phyloP scores from a whole-genome alignment of 2,329 filamentous ascomycete genomes.

The Teratosphaeria destructans region DNA sequence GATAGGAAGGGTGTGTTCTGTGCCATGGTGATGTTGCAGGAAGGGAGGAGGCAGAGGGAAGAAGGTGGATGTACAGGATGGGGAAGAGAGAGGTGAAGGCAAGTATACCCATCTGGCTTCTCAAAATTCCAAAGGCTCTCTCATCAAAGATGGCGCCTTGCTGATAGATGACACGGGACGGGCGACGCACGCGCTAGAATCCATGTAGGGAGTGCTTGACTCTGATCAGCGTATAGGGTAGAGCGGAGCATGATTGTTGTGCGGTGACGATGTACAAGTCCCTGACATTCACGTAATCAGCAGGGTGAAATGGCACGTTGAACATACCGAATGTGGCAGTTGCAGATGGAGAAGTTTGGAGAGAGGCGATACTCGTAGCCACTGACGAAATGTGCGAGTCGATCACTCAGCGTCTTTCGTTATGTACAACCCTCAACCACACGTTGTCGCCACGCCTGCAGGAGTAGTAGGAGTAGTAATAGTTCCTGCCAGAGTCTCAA shows the following conservation, averaged over 20 bases:
- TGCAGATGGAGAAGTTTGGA: background rate
- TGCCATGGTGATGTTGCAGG: background rate
- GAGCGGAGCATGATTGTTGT: background rate
- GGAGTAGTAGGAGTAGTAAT: too few species aligned
- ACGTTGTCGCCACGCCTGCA: too few species aligned
- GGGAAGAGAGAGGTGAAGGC: background rate
- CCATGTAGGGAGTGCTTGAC: too few species aligned
- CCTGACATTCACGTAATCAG: background rate
- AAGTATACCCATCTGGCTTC: background rate
- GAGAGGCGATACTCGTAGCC: background rate
- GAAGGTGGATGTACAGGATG: background rate
- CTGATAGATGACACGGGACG: too few species aligned
- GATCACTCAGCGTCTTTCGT: background rate
- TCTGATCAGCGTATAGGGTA: too few species aligned
- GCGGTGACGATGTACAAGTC: background rate
- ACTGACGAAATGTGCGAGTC: background rate
- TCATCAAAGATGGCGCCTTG: background rate
- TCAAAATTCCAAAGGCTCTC: background rate
- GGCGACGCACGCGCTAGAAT: background rate
- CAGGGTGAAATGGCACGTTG: background rate
- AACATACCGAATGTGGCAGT: background rate
- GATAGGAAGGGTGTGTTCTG: background rate
- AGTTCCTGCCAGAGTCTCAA: too few species aligned
- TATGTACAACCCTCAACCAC: too few species aligned
- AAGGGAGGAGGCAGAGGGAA: background rate